Evolutionary conservation across 257 asterid genomes (phyloP).

Genomic region (Gentiana macrophylla): DNA sequence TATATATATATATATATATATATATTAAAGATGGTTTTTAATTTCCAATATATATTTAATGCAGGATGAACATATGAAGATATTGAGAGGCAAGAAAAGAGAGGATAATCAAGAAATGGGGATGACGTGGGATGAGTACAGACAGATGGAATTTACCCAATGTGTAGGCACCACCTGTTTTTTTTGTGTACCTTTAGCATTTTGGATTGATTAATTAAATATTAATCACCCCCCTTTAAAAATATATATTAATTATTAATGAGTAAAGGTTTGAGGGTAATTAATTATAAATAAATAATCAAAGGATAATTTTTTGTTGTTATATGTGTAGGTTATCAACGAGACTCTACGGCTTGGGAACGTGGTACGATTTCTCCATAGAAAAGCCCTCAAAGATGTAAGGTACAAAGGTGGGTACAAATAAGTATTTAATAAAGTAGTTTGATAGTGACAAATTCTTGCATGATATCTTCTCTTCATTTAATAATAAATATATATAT

Average conservation of each 20-base stretch:
- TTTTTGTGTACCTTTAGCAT: not conserved
- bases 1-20: no score
- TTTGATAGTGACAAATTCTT: not conserved
- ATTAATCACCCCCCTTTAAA: not conserved
- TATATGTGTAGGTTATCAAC: constrained; percentile 40
- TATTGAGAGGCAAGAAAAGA: constrained; percentile 32
- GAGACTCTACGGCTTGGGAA: constrained; percentile 88
- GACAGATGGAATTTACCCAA: constrained; percentile 89
- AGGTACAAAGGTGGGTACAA: constrained; percentile 55
- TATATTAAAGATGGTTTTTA: no score
- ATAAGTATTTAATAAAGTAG: not conserved
- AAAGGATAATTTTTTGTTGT: not conserved
- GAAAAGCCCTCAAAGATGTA: constrained; percentile 79
- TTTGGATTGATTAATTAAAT: not conserved
- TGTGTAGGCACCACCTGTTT: constrained; percentile 41
- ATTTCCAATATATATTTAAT: no score
- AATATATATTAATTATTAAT: no score
- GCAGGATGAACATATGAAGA: constrained; percentile 63
- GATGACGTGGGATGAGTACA: constrained; percentile 84
- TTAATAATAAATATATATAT: no score
- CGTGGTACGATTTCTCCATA: constrained; percentile 88
- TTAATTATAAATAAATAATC: no score
- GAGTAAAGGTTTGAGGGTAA: no score
- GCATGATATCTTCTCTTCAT: not conserved
- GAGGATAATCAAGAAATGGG: constrained; percentile 24